Evolutionary conservation across 257 asterid species (phyloP), one percentile per base, ranked within the genome.

Genomic region (Catharanthus roseus): DNA sequence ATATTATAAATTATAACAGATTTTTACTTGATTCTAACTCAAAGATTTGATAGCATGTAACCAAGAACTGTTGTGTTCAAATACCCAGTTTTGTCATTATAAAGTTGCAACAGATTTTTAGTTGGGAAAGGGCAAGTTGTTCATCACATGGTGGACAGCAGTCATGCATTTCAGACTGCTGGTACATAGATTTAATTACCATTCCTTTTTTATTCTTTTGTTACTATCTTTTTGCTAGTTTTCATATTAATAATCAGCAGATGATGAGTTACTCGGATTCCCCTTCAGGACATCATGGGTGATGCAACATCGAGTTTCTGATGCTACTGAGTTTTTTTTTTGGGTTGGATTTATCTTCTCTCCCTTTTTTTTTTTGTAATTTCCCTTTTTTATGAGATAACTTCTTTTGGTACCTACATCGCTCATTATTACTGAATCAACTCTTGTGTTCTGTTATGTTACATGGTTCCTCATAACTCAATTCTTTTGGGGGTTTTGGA

Each of bases 231-330:
- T 38, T 57, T 66, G 5, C 24, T 65, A 50, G 21, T 10, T 38
- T 39, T 39, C 29, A 21, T 57, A 62, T 67, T 57, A 50, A 69
- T 61, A 56, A 58, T 34, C 18, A 74, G 87, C 89, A 84, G 38
- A 78, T 79, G 99, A 89, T 85, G 97, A 93, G 69, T 55, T 76
- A 85, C 96, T 93, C 93, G 98, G 98, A 93, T 90, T 93, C 98
- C 98, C 98, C 97, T 89, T 89, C 98, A 86, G 24, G 95, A 90
- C 93, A 16, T 83, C 60, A 10, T 78, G 97, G 78, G 66, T 93
- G 98, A 90, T 91, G 97, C 81, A 69, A 38, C 85, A 83, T 84
- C 96, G 96, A 89, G 97, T 77, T 58, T 82, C 99, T 88, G 96
- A 95, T 89, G 91, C 88, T 18, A 6, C 23, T n/a, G n/a, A 26